These are phyloP conservation scores for Plectosphaerella plurivora DNA, from an alignment of 2,329 filamentous ascomycete species.

Conservation along the genomic window DNA sequence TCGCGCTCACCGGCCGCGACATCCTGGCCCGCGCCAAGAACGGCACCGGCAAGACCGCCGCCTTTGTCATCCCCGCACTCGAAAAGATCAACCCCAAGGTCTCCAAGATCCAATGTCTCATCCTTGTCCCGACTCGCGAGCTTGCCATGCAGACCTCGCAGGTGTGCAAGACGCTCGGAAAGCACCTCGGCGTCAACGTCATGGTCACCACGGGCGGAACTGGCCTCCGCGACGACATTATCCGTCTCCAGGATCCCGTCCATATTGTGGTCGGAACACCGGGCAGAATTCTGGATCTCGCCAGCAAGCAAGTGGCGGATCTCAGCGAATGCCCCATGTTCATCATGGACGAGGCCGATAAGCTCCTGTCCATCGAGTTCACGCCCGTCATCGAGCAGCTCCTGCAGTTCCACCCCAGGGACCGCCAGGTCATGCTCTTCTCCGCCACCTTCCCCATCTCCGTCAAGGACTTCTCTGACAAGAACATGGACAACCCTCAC, in stretches of 20 bases:
- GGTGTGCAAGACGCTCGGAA: constrained; percentile 97
- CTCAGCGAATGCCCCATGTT: constrained; percentile 95
- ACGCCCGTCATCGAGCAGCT: constrained; percentile 97
- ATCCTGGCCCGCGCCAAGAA: constrained; percentile 97
- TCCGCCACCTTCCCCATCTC: constrained; percentile 96
- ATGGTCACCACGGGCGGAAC: constrained; percentile 99
- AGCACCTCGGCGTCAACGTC: constrained; percentile 94
- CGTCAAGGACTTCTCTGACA: constrained; percentile 96
- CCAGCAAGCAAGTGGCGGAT: constrained; percentile 94
- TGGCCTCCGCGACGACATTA: constrained; percentile 90
- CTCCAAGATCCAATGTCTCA: constrained; percentile 92
- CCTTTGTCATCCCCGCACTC: constrained; percentile 92
- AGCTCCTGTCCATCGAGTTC: constrained; percentile 93
- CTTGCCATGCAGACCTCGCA: constrained; percentile 97
- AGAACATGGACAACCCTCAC: constrained; percentile 93
- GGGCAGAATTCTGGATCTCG: constrained; percentile 91
- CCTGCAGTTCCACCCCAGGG: constrained; percentile 90
- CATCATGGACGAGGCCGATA: constrained; percentile 99
- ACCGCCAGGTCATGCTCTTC: constrained; percentile 99
- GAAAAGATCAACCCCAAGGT: constrained; percentile 96
- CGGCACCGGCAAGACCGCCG: constrained; percentile 96
- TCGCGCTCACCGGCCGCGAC: constrained; percentile 90
- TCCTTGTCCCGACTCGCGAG: constrained; percentile 94
- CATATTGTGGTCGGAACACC: constrained; percentile 98
- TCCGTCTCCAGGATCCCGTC: constrained; percentile 88